phyloP scores from a whole-genome alignment of 306 rosid genomes.

The Aeschynomene evenia region DNA sequence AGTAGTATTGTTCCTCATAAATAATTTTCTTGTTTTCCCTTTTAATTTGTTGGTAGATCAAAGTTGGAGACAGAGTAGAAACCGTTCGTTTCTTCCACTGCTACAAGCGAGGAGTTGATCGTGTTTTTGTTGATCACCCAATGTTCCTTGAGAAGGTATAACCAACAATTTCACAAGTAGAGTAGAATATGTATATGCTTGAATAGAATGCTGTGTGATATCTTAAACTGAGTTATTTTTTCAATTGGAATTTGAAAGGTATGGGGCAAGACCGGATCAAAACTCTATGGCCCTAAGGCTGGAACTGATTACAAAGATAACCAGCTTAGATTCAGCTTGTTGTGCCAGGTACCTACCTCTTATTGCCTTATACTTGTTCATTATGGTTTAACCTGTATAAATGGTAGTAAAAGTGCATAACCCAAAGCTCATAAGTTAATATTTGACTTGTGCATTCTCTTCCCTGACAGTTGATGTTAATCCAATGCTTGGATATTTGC shows the following conservation, averaged over 20 bases:
- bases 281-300: slow-evolving; percentile 66
- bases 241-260: slow-evolving; percentile 45
- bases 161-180: background rate
- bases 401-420: background rate
- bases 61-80: slow-evolving; percentile 53
- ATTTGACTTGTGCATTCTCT: background rate
- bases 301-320: slow-evolving; percentile 72
- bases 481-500: background rate
- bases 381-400: background rate
- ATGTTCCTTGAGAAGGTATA: slow-evolving; percentile 64
- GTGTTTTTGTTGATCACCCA: slow-evolving; percentile 77
- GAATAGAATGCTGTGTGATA: background rate
- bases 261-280: slow-evolving; percentile 72
- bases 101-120: slow-evolving; percentile 80
- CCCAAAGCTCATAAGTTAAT: background rate
- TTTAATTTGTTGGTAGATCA: slow-evolving; percentile 36
- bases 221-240: slow-evolving; percentile 11
- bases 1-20: background rate
- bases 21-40: background rate
- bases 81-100: slow-evolving; percentile 69
- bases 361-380: background rate
- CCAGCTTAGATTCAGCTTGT: slow-evolving; percentile 68
- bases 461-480: background rate
- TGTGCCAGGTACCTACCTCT: slow-evolving; percentile 67
- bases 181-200: background rate